phyloP scores from a whole-genome alignment of 805 yeast genomes.

The Candida gorgasii region DNA sequence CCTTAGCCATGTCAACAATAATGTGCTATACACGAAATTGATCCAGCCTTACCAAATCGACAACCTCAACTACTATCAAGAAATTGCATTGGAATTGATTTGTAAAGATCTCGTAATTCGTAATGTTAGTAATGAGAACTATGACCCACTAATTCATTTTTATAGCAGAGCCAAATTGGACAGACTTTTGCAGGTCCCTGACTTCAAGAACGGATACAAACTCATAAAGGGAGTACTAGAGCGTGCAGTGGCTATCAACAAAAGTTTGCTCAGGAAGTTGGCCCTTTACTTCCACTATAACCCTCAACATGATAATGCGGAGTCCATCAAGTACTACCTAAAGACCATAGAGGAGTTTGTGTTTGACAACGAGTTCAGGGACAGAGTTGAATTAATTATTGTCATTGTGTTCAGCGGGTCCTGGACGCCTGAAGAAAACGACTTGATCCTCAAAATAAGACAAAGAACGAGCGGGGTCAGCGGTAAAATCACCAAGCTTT shows the following conservation, averaged over 20 bases:
- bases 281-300: conserved; percentile 2
- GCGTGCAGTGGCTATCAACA: conserved; percentile 8
- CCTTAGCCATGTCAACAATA: not conserved
- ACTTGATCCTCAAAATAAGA: conserved; percentile 7
- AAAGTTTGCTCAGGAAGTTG: conserved; percentile 12
- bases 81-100: not conserved
- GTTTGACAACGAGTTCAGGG: conserved; percentile 17
- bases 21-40: not conserved
- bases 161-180: not conserved
- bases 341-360: conserved; percentile 18
- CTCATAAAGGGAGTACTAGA: conserved; percentile 12
- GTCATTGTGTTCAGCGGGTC: not conserved
- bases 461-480: conserved; percentile 14
- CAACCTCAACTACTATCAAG: not conserved
- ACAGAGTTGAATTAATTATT: conserved; percentile 1
- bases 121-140: not conserved
- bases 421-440: not conserved
- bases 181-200: conserved; percentile 5
- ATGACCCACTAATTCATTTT: conserved; percentile 8
- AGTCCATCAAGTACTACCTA: conserved; percentile 9
- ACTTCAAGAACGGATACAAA: conserved; percentile 13
- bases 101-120: conserved; percentile 5
- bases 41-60: not conserved
- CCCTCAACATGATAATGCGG: not conserved
- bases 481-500: conserved; percentile 14